A percentile compares a stretch with the other conserved stretches of the same genome.
Conservation (phyloP, 805 yeast genomes). For the Yarrowia yakushimensis region DNA sequence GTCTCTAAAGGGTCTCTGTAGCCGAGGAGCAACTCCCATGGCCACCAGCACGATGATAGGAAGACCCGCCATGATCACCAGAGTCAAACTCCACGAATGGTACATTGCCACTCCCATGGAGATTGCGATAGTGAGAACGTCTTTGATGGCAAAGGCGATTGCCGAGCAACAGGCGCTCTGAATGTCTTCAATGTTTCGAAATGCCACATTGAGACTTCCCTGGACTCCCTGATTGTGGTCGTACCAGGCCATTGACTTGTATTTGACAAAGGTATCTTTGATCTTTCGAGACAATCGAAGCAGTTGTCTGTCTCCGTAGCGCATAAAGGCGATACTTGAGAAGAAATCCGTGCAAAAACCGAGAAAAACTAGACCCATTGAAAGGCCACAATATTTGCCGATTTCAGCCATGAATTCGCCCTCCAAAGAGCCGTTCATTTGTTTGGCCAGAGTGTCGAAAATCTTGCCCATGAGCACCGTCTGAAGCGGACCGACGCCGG, state of each 20-base stretch:
- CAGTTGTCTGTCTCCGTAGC: slow-evolving; percentile 73
- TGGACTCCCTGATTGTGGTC: slow-evolving; percentile 53
- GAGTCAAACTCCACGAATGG: slow-evolving; percentile 80
- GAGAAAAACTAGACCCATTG: slow-evolving; percentile 45
- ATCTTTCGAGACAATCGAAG: slow-evolving; percentile 47
- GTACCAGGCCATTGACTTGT: slow-evolving; percentile 56
- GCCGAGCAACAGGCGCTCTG: slow-evolving; percentile 67
- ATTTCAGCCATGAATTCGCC: slow-evolving; percentile 37
- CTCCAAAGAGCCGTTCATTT: slow-evolving; percentile 41
- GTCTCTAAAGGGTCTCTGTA: slow-evolving; percentile 46
- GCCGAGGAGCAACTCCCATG: slow-evolving; percentile 48
- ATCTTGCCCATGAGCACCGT: slow-evolving; percentile 64
- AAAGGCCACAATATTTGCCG: slow-evolving; percentile 39
- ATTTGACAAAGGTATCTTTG: slow-evolving; percentile 47
- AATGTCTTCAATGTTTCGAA: slow-evolving; percentile 67
- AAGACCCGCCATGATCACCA: slow-evolving; percentile 67
- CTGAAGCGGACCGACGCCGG: slow-evolving; percentile 29
- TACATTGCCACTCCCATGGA: slow-evolving; percentile 62
- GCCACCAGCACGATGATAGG: slow-evolving; percentile 62
- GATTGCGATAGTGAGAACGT: slow-evolving; percentile 47
- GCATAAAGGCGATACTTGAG: slow-evolving; percentile 57
- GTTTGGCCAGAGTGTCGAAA: slow-evolving; percentile 41
- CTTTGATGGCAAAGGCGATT: slow-evolving; percentile 54
- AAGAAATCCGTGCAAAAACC: slow-evolving; percentile 45
- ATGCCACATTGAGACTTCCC: slow-evolving; percentile 60